These are phyloP conservation scores for Mollisia scopiformis DNA, from an alignment of 2,329 filamentous ascomycete species.

Conservation along the genomic window DNA sequence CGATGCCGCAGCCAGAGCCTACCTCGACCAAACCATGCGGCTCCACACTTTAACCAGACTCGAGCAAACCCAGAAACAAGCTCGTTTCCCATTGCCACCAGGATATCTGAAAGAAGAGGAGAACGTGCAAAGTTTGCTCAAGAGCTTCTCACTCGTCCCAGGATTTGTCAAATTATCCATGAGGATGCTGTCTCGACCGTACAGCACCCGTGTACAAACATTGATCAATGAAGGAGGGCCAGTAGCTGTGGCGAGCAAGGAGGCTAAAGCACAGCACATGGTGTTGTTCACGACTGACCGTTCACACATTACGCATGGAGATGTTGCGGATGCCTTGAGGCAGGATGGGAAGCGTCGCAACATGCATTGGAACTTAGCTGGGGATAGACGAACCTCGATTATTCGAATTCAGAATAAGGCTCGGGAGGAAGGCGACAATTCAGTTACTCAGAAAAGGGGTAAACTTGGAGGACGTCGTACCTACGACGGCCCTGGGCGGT, in stretches of 20 bases:
- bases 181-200: constrained; percentile 38
- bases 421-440: constrained; percentile 4
- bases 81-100: constrained; percentile 41
- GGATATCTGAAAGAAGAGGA: constrained; percentile 49
- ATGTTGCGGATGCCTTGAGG: constrained; percentile 27
- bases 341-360: constrained; percentile 36
- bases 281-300: constrained; percentile 34
- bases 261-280: constrained; percentile 28
- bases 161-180: constrained; percentile 40
- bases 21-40: constrained; percentile 56
- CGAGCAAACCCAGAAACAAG: constrained; percentile 19
- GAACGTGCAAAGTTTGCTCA: constrained; percentile 48
- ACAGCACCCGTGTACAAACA: constrained; percentile 34
- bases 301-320: constrained; percentile 18
- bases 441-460: not conserved
- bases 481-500: constrained; percentile 24
- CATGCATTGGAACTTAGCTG: constrained; percentile 36
- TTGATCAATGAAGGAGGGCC: constrained; percentile 41
- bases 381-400: not conserved
- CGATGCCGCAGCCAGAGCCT: constrained; percentile 60
- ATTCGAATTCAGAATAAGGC: not conserved
- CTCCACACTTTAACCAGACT: constrained; percentile 51
- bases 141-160: constrained; percentile 53
- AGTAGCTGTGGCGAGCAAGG: constrained; percentile 18
- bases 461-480: not conserved